Base-by-base conservation (phyloP, 1,284 basidiomycete species). In the Apiotrichum mycotoxinovorans region DNA sequence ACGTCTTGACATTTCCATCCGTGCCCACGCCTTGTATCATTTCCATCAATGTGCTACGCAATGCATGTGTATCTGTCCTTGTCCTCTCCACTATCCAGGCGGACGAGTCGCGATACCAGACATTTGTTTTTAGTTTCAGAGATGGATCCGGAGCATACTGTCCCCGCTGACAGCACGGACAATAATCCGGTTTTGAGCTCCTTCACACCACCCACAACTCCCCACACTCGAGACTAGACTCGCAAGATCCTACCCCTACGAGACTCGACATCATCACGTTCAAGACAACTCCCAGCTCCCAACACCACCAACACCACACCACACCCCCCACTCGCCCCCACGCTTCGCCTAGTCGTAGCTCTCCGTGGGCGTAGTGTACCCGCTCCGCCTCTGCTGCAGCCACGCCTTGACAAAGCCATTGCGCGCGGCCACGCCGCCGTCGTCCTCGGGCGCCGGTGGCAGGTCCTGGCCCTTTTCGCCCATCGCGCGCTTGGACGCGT, bases 361-460 rank as follows among this genome's bases (percentile, higher is more conserved):
- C 38, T 42, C 51, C 17, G 26, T 15, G 38, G 54, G 38, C 17
- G 60, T 61, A 10, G 45, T 40, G 53, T 52, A 40, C 15, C 60
- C 56, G 18, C 60, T 63, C 20, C 58, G 46, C 40, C 58, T 50
- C 37, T 51, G 50, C 25, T 59, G 57, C 35, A 74, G 61, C 76
- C 76, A 78, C 48, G 71, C 65, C 46, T 72, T 72, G 54, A 78
- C 76, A 34, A 64, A 66, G n/a, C 76, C 76, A 50, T 76, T 74
- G 65, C 74, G 73, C 0, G 76, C 76, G 4, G 75, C 74, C 2
- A 74, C 72, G 58, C 76, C 76, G 33, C 76, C 76, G 63, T 78
- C 76, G 61, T 78, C 76, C 56, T 69, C 66, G n/a, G 56, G 61
- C 17, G 51, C 57, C n/a, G 61, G 47, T 20, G 61, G 66, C 3